phyloP scores from a whole-genome alignment of 1,139 yeast genomes.

The Magnusiomyces clavatus region DNA sequence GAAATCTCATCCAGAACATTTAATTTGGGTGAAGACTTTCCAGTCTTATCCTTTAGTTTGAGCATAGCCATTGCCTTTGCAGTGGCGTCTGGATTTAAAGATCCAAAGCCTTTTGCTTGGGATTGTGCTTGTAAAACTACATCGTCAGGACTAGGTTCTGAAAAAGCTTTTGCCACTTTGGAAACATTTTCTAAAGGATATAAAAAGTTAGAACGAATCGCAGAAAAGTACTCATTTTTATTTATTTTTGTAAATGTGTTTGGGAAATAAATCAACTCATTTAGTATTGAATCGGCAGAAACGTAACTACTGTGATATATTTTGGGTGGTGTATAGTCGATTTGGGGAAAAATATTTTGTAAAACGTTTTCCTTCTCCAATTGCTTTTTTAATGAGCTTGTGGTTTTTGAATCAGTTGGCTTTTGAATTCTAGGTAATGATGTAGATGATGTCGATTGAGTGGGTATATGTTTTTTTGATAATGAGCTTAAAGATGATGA shows the following conservation, averaged over 20 bases:
- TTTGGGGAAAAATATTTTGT: neutral
- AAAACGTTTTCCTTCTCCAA: too few relatives aligned
- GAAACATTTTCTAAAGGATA: conserved; percentile 2
- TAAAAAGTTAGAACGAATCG: conserved; percentile 2
- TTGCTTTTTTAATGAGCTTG: too few relatives aligned
- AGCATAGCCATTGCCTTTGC: conserved; percentile 1
- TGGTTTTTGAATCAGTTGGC: too few relatives aligned
- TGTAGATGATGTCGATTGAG: too few relatives aligned
- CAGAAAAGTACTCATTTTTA: neutral
- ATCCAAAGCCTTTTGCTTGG: conserved; percentile 15
- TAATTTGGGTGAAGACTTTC: conserved; percentile 63
- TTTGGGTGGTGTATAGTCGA: neutral
- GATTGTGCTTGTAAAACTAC: conserved; percentile 52
- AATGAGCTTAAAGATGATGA: conserved; percentile 7
- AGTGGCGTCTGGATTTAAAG: neutral
- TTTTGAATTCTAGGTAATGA: too few relatives aligned
- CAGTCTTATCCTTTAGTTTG: conserved; percentile 75
- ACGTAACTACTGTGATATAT: neutral
- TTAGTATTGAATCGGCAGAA: neutral
- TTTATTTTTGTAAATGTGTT: too few relatives aligned
- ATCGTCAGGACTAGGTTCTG: conserved; percentile 80
- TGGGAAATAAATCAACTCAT: neutral
- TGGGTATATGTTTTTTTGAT: conserved; percentile 15
- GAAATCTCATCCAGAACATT: conserved; percentile 32
- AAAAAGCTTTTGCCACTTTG: conserved; percentile 39